phyloP scores from a whole-genome alignment of 257 asterid species.

The Fraxinus americana region DNA sequence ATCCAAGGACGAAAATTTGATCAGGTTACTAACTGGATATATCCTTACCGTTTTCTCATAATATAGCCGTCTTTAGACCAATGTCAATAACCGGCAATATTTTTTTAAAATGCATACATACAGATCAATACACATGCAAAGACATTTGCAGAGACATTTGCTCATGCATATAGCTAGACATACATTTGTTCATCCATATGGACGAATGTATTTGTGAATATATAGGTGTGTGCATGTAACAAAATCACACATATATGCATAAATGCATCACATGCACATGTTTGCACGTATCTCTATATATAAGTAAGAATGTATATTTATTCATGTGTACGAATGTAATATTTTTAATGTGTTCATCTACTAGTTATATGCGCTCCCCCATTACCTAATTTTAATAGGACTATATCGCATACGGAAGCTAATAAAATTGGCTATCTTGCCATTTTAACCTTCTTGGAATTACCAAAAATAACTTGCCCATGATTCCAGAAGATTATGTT shows the following conservation, averaged over 20 bases:
- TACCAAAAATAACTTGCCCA: not conserved
- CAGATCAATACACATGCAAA: not conserved
- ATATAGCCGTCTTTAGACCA: conserved; percentile 11
- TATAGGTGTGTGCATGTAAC: not conserved
- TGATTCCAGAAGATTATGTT: not conserved
- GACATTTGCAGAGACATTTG: not conserved
- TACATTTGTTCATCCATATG: not conserved
- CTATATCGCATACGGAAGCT: not conserved
- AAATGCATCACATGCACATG: not conserved
- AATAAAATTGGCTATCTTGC: not conserved
- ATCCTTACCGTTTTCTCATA: conserved; percentile 10
- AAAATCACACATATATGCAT: not conserved
- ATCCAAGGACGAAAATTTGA: conserved; percentile 94
- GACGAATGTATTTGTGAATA: not conserved
- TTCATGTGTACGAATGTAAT: not conserved
- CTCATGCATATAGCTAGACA: not conserved
- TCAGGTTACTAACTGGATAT: conserved; percentile 54
- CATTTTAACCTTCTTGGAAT: not conserved
- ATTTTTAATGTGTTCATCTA: not conserved
- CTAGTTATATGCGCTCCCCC: not conserved
- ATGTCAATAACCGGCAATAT: conserved; percentile 6
- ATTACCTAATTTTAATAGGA: not conserved
- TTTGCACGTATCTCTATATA: not conserved
- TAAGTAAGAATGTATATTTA: not conserved
- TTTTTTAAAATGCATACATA: not conserved